phyloP scores from a whole-genome alignment of 2,329 filamentous ascomycete species.

The Penicillium sp. region DNA sequence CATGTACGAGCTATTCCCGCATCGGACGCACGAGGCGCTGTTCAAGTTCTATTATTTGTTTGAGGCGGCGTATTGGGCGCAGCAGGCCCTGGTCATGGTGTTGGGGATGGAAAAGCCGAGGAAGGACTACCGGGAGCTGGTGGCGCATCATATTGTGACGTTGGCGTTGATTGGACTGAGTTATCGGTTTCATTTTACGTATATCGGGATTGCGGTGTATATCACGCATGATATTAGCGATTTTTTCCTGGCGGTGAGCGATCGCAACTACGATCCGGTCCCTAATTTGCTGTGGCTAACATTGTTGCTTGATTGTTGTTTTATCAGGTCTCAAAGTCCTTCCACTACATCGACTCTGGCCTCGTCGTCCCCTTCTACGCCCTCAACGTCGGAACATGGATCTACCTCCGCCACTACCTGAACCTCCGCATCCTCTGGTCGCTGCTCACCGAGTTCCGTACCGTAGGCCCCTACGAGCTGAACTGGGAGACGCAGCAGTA shows the following conservation, averaged over 20 bases:
- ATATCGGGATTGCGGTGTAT: constrained; percentile 87
- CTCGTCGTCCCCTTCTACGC: constrained; percentile 78
- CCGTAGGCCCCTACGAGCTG: constrained; percentile 43
- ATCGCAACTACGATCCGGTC: not conserved
- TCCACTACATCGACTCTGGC: constrained; percentile 81
- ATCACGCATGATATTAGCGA: constrained; percentile 90
- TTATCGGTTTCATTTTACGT: constrained; percentile 93
- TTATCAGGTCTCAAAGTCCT: constrained; percentile 74
- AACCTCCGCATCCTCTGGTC: constrained; percentile 45
- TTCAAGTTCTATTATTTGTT: constrained; percentile 96
- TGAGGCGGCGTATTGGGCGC: constrained; percentile 88
- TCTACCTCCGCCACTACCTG: constrained; percentile 78
- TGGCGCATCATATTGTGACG: constrained; percentile 85
- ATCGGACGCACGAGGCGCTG: constrained; percentile 70
- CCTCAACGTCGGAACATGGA: constrained; percentile 76
- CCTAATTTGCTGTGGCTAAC: not conserved
- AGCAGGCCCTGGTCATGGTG: constrained; percentile 83
- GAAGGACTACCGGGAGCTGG: constrained; percentile 90
- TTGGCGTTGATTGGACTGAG: constrained; percentile 76
- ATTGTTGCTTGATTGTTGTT: not conserved
- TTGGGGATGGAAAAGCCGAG: constrained; percentile 84
- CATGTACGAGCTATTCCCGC: constrained; percentile 86
- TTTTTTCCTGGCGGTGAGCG: constrained; percentile 79
- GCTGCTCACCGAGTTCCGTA: constrained; percentile 42
- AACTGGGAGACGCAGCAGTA: constrained; percentile 48